Conservation (phyloP, 768 basidiomycete genomes). For the Peribolospora kevripleyi region DNA sequence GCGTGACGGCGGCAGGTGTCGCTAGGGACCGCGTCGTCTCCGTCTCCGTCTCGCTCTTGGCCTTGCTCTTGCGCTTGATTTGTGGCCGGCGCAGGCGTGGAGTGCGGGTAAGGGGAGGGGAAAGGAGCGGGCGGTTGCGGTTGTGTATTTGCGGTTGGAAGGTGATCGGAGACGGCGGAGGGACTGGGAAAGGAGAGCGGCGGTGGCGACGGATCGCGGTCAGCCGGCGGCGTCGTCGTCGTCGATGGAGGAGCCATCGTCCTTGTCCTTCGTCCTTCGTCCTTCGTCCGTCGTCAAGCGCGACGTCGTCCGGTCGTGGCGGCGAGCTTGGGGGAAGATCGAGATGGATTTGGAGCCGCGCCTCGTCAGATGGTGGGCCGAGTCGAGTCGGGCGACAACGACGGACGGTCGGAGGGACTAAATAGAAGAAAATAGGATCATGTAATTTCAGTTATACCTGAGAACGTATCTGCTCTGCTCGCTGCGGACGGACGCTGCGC, state of each 20-base stretch:
- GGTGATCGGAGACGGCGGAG: too few species aligned
- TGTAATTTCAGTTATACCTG: background rate
- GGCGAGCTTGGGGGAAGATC: background rate
- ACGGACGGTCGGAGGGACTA: background rate
- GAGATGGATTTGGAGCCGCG: background rate
- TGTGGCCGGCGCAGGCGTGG: background rate
- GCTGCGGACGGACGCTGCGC: too few species aligned
- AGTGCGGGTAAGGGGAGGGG: background rate
- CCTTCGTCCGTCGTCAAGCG: background rate
- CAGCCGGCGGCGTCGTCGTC: background rate
- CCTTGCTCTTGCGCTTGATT: background rate
- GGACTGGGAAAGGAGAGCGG: too few species aligned
- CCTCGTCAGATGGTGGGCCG: background rate
- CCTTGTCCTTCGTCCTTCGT: background rate
- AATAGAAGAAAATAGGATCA: background rate
- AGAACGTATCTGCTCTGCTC: background rate
- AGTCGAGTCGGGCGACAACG: background rate
- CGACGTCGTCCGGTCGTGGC: background rate
- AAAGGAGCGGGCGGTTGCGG: too few species aligned
- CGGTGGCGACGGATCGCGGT: too few species aligned
- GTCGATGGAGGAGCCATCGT: background rate
- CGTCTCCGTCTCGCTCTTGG: background rate
- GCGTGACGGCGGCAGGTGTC: too few species aligned
- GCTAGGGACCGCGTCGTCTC: too few species aligned
- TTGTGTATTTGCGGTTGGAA: too few species aligned